phyloP scores from a whole-genome alignment of 2,329 filamentous ascomycete genomes.

The Nemania sp. region DNA sequence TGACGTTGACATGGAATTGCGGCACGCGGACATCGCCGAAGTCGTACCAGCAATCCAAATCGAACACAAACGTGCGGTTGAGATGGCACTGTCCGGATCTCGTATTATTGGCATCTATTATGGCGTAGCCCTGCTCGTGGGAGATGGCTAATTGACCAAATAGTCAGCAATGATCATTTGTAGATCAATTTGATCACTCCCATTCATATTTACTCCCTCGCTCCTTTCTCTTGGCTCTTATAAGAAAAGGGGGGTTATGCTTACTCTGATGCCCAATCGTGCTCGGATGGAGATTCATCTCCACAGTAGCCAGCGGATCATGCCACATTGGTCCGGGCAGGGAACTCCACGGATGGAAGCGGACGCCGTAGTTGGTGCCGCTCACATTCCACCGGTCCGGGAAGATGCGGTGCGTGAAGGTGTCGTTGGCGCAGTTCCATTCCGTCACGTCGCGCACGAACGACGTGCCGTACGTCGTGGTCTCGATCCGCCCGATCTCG shows the following conservation, averaged over 20 bases:
- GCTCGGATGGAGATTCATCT: not conserved
- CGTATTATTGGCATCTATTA: not conserved
- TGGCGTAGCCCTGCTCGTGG: not conserved
- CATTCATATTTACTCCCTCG: no score
- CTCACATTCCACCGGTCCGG: not conserved
- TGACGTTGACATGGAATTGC: slow-evolving; percentile 10
- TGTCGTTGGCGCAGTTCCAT: slow-evolving; percentile 10
- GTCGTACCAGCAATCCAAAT: slow-evolving; percentile 12
- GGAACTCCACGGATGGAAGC: slow-evolving; percentile 1
- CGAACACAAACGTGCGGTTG: slow-evolving; percentile 9
- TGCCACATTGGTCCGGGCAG: slow-evolving; percentile 11
- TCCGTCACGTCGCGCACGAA: not conserved
- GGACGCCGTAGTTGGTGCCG: not conserved
- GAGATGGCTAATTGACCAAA: not conserved
- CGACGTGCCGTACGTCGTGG: slow-evolving; percentile 1
- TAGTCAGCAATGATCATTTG: no score
- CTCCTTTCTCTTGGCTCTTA: no score
- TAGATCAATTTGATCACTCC: no score
- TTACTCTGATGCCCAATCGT: slow-evolving; percentile 3
- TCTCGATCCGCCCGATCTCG: slow-evolving; percentile 2
- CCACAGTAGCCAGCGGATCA: not conserved
- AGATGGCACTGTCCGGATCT: slow-evolving; percentile 3
- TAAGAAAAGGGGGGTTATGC: not conserved
- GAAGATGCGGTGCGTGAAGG: slow-evolving; percentile 4
- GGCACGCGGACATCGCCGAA: not conserved